Conservation (phyloP, 2,329 filamentous ascomycete genomes). For the Claviceps citrina region DNA sequence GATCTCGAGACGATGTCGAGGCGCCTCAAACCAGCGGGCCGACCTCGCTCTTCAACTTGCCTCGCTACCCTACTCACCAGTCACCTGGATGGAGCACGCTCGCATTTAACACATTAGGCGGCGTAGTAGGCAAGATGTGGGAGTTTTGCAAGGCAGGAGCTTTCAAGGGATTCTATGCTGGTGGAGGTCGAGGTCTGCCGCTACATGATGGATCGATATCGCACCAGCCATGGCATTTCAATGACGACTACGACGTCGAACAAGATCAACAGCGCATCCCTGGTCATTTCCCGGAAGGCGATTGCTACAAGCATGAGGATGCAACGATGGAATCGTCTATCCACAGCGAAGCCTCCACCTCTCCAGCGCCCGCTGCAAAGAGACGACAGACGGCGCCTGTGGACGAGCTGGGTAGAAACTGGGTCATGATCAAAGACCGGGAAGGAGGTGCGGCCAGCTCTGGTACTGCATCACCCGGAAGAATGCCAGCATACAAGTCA, state of each 20-base stretch:
- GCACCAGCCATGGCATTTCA: neutral
- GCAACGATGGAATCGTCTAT: constrained; percentile 14
- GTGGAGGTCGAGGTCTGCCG: constrained; percentile 54
- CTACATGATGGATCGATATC: constrained; percentile 8
- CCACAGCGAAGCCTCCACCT: constrained; percentile 23
- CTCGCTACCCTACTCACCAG: constrained; percentile 14
- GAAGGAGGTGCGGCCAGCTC: constrained; percentile 16
- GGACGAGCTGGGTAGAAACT: constrained; percentile 48
- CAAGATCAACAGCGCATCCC: constrained; percentile 12
- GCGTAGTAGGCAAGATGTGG: constrained; percentile 63
- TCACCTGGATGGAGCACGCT: constrained; percentile 38
- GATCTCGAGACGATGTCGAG: constrained; percentile 22
- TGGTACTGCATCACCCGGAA: constrained; percentile 10
- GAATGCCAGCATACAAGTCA: constrained; percentile 11
- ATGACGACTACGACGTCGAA: constrained; percentile 11
- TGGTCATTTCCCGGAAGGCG: constrained; percentile 19
- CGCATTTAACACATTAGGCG: constrained; percentile 47
- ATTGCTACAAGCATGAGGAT: constrained; percentile 7
- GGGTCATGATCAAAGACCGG: constrained; percentile 49
- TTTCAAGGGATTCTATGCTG: constrained; percentile 76
- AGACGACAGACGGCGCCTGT: constrained; percentile 36
- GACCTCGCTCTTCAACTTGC: constrained; percentile 19
- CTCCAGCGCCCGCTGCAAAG: constrained; percentile 32
- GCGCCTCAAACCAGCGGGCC: constrained; percentile 16
- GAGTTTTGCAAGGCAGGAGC: constrained; percentile 63